phyloP scores from a whole-genome alignment of 2,329 filamentous ascomycete genomes.

The Incumbomyces lentus region DNA sequence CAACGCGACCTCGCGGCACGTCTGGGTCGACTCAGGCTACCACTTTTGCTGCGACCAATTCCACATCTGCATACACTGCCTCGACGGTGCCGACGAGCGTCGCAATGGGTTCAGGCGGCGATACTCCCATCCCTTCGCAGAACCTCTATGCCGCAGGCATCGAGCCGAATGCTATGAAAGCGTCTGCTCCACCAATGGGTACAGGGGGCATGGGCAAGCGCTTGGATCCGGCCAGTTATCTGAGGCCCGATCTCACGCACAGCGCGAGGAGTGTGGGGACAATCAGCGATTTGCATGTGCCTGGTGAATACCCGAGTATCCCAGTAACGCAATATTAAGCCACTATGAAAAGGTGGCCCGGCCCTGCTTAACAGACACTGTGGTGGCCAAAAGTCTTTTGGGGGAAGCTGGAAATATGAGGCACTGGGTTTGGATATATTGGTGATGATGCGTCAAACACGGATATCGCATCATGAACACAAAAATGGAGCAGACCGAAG shows the following conservation, averaged over 20 bases:
- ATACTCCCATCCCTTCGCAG: not conserved
- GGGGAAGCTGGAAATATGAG: too few relatives aligned
- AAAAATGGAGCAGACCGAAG: too few relatives aligned
- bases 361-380: too few relatives aligned
- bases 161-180: not conserved
- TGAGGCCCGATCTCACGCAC: constrained; percentile 4
- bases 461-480: too few relatives aligned
- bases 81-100: not conserved
- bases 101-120: not conserved
- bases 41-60: constrained; percentile 8
- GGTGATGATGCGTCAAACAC: too few relatives aligned
- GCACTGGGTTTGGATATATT: too few relatives aligned
- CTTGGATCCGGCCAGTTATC: not conserved
- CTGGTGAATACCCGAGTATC: constrained; percentile 51
- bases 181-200: not conserved
- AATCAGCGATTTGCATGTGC: constrained; percentile 58
- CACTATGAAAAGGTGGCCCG: too few relatives aligned
- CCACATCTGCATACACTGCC: not conserved
- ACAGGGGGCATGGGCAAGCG: not conserved
- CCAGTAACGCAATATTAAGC: not conserved
- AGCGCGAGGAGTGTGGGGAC: constrained; percentile 39
- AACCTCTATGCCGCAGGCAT: not conserved
- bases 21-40: constrained; percentile 15
- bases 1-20: constrained; percentile 15
- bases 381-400: too few relatives aligned